Percentiles rank a stretch among this genome's conserved stretches.
Evolutionary conservation across 2,329 filamentous ascomycete species (phyloP).

Genomic region (Tolypocladium ophioglossoides): DNA sequence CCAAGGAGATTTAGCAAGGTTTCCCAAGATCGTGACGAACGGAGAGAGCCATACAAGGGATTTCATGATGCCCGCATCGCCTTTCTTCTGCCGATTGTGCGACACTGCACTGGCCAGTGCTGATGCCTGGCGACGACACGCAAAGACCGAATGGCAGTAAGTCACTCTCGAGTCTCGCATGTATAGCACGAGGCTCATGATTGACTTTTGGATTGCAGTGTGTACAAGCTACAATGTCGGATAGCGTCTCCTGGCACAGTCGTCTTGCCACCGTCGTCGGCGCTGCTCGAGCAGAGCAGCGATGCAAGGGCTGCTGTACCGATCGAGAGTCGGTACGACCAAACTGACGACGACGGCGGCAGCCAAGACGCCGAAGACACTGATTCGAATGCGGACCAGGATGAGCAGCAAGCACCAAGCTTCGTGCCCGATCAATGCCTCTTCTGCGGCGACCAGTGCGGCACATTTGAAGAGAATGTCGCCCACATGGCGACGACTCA

Average conservation of each 20-base stretch:
- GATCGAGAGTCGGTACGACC: neutral
- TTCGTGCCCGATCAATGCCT: conserved; percentile 26
- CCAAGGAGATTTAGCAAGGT: no score
- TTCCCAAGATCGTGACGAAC: no score
- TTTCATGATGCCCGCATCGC: conserved; percentile 4
- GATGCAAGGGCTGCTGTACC: neutral
- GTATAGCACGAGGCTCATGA: neutral
- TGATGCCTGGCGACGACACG: conserved; percentile 10
- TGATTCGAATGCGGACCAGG: conserved; percentile 1
- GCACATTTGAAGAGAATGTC: conserved; percentile 25
- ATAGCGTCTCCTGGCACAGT: conserved; percentile 10
- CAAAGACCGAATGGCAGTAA: conserved; percentile 14
- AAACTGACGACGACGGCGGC: neutral
- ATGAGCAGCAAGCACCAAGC: neutral
- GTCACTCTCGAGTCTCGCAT: conserved; percentile 1
- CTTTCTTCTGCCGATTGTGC: conserved; percentile 11
- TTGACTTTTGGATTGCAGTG: conserved; percentile 4
- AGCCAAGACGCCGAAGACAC: neutral
- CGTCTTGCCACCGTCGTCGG: conserved; percentile 4
- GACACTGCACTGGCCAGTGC: conserved; percentile 7
- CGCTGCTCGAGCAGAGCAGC: neutral
- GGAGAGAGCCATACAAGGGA: neutral
- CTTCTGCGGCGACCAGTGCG: conserved; percentile 26
- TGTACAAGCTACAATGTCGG: conserved; percentile 13
- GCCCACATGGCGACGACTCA: conserved; percentile 39